Evolutionary conservation across 225 moss, liverwort and hornwort genomes (phyloP).

Genomic region (Lunularia cruciata): DNA sequence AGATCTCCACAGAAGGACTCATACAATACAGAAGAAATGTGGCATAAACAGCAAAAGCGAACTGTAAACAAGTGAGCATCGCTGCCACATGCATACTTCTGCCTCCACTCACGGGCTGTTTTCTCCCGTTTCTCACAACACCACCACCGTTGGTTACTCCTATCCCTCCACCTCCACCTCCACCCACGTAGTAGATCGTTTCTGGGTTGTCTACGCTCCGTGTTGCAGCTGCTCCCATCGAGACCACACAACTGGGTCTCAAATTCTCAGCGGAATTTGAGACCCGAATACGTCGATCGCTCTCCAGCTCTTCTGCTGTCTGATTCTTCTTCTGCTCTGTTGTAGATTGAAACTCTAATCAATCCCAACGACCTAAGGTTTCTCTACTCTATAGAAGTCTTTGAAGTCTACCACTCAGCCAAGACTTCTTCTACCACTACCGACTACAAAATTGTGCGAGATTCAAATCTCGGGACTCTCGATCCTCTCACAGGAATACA

Average conservation of each 20-base stretch:
- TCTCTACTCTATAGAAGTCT: background rate
- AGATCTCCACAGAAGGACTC: slow-evolving; percentile 76
- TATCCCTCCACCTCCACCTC: slow-evolving; percentile 25
- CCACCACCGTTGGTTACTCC: slow-evolving; percentile 20
- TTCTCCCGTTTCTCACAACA: slow-evolving; percentile 8
- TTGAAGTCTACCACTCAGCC: background rate
- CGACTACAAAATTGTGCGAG: background rate
- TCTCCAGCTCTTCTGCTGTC: slow-evolving; percentile 7
- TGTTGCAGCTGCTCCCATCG: slow-evolving; percentile 39
- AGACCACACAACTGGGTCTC: background rate
- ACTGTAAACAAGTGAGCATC: slow-evolving; percentile 84
- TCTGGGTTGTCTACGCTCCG: slow-evolving; percentile 54
- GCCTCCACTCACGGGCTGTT: slow-evolving; percentile 18
- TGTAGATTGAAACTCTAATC: no score
- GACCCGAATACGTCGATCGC: slow-evolving; percentile 5
- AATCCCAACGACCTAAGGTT: background rate
- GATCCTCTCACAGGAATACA: background rate
- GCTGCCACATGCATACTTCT: slow-evolving; percentile 77
- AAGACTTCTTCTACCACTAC: slow-evolving; percentile 2
- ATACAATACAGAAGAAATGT: slow-evolving; percentile 86
- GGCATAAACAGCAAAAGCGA: slow-evolving; percentile 85
- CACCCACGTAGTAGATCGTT: slow-evolving; percentile 34
- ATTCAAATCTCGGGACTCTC: background rate
- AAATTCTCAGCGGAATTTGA: slow-evolving; percentile 5
- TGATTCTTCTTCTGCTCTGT: no score